Percentiles rank a stretch among this genome's conserved stretches.
Conservation (phyloP, 805 yeast genomes). For the Candida sithepensis region DNA sequence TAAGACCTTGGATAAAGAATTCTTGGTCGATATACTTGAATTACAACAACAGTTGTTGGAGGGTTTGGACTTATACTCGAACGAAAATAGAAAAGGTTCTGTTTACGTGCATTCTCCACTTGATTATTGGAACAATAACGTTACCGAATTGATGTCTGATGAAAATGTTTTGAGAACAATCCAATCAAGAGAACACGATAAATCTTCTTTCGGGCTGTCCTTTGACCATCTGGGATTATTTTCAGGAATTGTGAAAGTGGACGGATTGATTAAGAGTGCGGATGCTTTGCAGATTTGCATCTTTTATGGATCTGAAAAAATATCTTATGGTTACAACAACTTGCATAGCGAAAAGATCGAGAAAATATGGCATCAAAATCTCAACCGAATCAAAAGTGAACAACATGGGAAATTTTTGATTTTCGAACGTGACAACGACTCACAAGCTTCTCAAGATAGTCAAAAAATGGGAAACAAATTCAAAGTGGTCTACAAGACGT, state of each 20-base stretch:
- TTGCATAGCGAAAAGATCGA: conserved; percentile 17
- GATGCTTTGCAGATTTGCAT: conserved; percentile 35
- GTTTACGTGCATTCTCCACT: conserved; percentile 38
- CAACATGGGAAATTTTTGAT: not conserved
- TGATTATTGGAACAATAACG: conserved; percentile 39
- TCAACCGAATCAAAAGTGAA: conserved; percentile 17
- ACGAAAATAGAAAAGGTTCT: conserved; percentile 1
- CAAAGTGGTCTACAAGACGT: conserved; percentile 10
- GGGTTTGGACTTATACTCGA: conserved; percentile 17
- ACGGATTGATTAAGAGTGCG: conserved; percentile 42
- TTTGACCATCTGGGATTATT: conserved; percentile 30
- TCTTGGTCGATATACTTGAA: conserved; percentile 32
- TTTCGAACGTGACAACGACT: not conserved
- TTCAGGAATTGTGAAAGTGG: conserved; percentile 37
- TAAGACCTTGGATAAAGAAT: conserved; percentile 34
- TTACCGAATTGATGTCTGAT: conserved; percentile 29
- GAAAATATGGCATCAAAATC: conserved; percentile 30
- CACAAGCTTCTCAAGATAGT: not conserved
- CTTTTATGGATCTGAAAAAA: conserved; percentile 16
- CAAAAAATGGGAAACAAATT: conserved; percentile 10
- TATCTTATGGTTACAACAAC: conserved; percentile 7
- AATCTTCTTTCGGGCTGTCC: conserved; percentile 23
- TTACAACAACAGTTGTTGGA: conserved; percentile 32
- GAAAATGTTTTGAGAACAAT: conserved; percentile 36
- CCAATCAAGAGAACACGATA: conserved; percentile 25